Evolutionary conservation across 768 basidiomycete genomes (phyloP), one percentile per base, ranked within the genome.

Genomic region (Leccinellum albellum): DNA sequence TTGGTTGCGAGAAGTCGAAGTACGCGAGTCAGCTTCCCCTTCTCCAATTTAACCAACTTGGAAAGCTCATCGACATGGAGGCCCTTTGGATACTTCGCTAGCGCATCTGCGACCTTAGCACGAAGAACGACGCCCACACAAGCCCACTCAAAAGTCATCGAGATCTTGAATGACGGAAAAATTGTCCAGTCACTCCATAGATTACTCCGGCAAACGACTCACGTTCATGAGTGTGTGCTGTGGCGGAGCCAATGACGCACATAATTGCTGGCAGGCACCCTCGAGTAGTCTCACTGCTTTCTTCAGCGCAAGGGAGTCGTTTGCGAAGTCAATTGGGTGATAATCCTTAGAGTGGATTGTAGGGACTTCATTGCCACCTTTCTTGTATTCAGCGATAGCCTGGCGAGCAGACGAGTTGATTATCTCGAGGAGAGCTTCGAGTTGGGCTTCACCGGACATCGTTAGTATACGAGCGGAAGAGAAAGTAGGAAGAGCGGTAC

Each of bases 1-100:
- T 65, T 66, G 15, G 65, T 62, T 0, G 73, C 67, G 26, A 74
- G 71, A 6, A 65, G 55, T 32, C 73, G 68, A 20, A 74, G 61
- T 21, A 73, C 50, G 4, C 69, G 71, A 42, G 59, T 47, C 15
- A 73, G 69, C 42, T 74, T 74, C 2, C 60, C 61, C 42, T 59
- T 60, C 44, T 71, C 67, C 33, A 72, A 29, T 9, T 49, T 56
- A 20, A 70, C 64, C 45, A 61, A 37, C 49, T 61, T 56, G n/a
- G 67, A 46, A 13, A 74, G 65, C 48, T 71, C 64, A 1, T 61
- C 54, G 8, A 71, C 59, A 35, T 63, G 66, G 20, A 73, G 57
- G 26, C 73, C 73, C 10, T 68, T 29, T 1, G 73, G 73, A 28
- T 64, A 48, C 6, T 31, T 54, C 33, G 55, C 60, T 1, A 74